Base-by-base conservation (phyloP, 176 grass and related monocot species). In the Oryza glaberrima region DNA sequence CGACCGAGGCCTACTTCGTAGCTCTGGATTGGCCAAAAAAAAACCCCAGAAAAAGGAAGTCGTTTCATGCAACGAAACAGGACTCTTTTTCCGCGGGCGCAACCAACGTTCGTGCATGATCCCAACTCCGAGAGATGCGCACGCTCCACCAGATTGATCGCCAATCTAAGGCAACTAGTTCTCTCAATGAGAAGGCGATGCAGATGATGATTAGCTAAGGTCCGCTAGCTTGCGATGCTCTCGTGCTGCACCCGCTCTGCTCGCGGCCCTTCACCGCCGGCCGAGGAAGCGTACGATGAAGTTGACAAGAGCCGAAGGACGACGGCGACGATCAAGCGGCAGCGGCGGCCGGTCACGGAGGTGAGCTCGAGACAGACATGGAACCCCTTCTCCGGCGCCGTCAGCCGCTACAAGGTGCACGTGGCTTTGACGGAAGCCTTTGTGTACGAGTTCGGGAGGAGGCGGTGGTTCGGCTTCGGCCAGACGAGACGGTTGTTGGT, bases 401-500 rank as follows among this genome's bases (percentile, higher is more conserved):
- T 63, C 58, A 22, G 58, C 7, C 20, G 58, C 17, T 61, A 10
- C 20, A 63, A 1, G 20, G 58, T n/a, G 58, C 4, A 63, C 58
- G 58, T 63, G 2, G 58, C 58, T 49, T 10, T 12, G 1, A 6
- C 17, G 0, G 41, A 79, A 67, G 14, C 15, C 11, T 12, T 80
- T 43, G 63, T 44, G 7, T n/a, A 35, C 43, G 77, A 68, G 32
- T 32, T 46, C 65, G 78, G 32, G 6, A 68, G 67, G 65, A 20
- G 65, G 17, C 17, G 9, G 78, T 51, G 78, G 65, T 35, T 80
- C 65, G 5, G 19, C 0, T 52, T 52, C 49, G 64, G 67, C 16
- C 77, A 68, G 43, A 49, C 66, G 64, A 58, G 54, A 58, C 43
- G 41, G 11, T 7, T 79, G 10, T 6, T 80, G 77, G 34, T 80